Base-by-base conservation (phyloP, 169 alveolate genomes). In the Perkinsus marinus region DNA sequence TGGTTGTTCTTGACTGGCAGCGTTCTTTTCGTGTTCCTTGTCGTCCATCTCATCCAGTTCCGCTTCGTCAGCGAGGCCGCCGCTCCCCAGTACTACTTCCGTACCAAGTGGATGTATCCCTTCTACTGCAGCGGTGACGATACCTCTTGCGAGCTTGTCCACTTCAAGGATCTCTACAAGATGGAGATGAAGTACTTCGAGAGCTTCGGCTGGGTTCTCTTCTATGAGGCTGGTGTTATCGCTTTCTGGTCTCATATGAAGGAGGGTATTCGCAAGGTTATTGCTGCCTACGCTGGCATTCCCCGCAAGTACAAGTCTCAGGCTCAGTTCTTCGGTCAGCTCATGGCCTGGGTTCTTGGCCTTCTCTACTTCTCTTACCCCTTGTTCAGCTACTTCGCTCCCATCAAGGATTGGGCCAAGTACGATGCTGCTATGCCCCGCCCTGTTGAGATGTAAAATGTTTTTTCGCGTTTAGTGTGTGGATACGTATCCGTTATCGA, bases 1-100 rank as follows among this genome's bases (percentile, higher is more conserved):
- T 79, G 90, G 57, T 57, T 91, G 69, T 90, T 91, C 34, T 26
- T 89, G 91, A 38, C 91, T 89, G 93, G 93, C 90, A 19, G 68
- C 90, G 37, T 16, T 26, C 93, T 91, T 43, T 89, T 91, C 41
- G 68, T 90, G 89, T 91, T 91, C 93, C 89, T 91, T 90, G 47
- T 68, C 43, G 39, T 91, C 91, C 93, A 91, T 89, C 93, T 91
- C 68, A 68, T 39, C 90, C 93, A 91, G 93, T 89, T 79, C 93
- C 91, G 91, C 91, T 90, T 90, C 89, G 92, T 57, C 79, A 57
- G 79, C 34, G 79, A 57, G 79, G 79, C 79, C 34, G 79, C 79
- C 34, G 79, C 79, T 57, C 79, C 79, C 22, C 79, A 57, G 79
- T 57, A 57, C 79, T 57, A 57, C 79, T 57, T 57, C 79, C 79